Evolutionary conservation across 2,329 filamentous ascomycete genomes (phyloP).

Genomic region (Aspergillus udagawae): DNA sequence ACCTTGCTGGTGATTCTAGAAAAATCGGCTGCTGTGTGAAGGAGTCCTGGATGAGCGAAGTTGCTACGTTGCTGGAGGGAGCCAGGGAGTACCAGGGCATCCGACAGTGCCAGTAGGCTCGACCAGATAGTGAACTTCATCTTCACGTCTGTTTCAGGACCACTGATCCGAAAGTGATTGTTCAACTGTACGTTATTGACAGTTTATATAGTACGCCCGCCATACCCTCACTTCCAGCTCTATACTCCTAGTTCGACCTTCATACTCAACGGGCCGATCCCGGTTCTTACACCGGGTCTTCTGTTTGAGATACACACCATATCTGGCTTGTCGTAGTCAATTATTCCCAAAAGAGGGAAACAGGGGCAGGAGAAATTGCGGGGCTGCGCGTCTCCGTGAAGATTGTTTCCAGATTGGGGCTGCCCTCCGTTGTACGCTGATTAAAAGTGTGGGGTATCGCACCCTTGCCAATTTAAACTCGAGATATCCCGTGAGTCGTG

Average conservation of each 20-base stretch:
- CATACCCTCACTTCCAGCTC: not conserved
- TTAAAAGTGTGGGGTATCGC: not conserved
- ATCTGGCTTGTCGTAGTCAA: not conserved
- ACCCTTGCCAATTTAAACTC: not conserved
- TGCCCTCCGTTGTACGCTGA: not conserved
- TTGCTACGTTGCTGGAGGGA: conserved; percentile 2
- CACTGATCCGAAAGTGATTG: not conserved
- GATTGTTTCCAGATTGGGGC: not conserved
- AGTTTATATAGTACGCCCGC: not conserved
- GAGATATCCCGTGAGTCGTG: not conserved
- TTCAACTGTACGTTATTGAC: not conserved
- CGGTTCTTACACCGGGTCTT: not conserved
- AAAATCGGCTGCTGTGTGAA: conserved; percentile 38
- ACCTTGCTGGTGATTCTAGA: conserved; percentile 39
- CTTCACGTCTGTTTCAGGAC: too few relatives aligned
- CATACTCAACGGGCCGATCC: not conserved
- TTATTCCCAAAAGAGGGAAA: not conserved
- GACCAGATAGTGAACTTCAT: not conserved
- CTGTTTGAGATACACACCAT: not conserved
- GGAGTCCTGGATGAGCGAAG: conserved; percentile 31
- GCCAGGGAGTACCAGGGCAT: not conserved
- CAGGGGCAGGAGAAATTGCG: not conserved
- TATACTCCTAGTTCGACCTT: too few relatives aligned
- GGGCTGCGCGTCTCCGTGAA: not conserved
- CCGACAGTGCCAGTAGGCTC: not conserved